phyloP scores from a whole-genome alignment of 1,284 basidiomycete species.

The Acaromyces ingoldii region DNA sequence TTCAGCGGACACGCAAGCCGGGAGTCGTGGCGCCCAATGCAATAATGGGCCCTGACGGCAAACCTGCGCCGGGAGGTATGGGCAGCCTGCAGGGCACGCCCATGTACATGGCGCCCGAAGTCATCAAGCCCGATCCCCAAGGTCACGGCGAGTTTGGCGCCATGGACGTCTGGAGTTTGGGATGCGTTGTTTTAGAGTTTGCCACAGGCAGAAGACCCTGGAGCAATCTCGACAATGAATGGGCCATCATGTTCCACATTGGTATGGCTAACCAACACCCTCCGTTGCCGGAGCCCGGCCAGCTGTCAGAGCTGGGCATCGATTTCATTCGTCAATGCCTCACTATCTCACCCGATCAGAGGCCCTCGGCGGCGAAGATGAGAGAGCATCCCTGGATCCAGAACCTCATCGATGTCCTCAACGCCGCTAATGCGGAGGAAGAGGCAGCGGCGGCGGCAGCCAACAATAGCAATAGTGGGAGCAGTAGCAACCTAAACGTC shows the following conservation, averaged over 20 bases:
- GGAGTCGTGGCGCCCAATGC: conserved; percentile 43
- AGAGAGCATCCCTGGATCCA: conserved; percentile 84
- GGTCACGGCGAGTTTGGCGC: conserved; percentile 74
- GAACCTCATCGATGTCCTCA: conserved; percentile 43
- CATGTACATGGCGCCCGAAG: conserved; percentile 99
- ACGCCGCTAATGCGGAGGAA: conserved; percentile 38
- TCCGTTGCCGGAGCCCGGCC: conserved; percentile 81
- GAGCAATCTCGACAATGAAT: conserved; percentile 98
- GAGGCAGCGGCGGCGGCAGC: conserved; percentile 9
- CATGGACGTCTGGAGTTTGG: conserved; percentile 96
- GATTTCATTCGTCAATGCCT: conserved; percentile 90
- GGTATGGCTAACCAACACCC: conserved; percentile 96
- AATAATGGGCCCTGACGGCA: conserved; percentile 55
- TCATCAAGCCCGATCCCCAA: conserved; percentile 69
- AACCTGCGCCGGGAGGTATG: conserved; percentile 55
- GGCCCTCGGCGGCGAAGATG: conserved; percentile 80
- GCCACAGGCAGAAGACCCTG: conserved; percentile 94
- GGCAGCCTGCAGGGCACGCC: conserved; percentile 81
- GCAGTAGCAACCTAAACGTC: background rate
- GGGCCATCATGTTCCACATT: conserved; percentile 99
- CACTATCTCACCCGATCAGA: conserved; percentile 74
- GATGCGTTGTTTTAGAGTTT: conserved; percentile 93
- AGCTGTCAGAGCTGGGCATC: conserved; percentile 84
- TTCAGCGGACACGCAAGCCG: conserved; percentile 32
- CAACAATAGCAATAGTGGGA: background rate